These are phyloP conservation scores for Metarhizium sp. DNA, from an alignment of 2,329 filamentous ascomycete species.

Conservation along the genomic window DNA sequence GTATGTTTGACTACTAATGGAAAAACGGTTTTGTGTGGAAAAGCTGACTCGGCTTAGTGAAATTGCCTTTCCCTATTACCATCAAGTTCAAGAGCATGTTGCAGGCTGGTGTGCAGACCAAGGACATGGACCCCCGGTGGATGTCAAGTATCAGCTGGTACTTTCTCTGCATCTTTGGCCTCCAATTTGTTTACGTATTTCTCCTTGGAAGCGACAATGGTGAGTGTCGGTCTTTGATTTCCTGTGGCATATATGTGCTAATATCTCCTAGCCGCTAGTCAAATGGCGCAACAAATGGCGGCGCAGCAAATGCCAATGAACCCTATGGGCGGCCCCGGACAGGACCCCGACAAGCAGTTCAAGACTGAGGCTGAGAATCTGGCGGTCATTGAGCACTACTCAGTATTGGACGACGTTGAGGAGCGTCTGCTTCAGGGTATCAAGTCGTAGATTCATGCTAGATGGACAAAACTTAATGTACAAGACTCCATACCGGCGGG, in stretches of 20 bases:
- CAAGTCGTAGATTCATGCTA: constrained; percentile 25
- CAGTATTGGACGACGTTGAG: constrained; percentile 81
- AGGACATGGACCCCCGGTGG: constrained; percentile 95
- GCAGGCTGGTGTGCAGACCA: constrained; percentile 90
- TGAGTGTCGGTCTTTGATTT: constrained; percentile 35
- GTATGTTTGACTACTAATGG: constrained; percentile 34
- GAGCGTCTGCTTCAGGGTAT: constrained; percentile 61
- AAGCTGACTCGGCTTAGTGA: constrained; percentile 49
- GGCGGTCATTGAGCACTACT: constrained; percentile 89
- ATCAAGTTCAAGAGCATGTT: constrained; percentile 99
- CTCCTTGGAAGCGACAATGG: constrained; percentile 92
- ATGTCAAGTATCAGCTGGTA: constrained; percentile 99
- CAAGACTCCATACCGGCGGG: constrained; percentile 6
- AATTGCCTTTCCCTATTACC: constrained; percentile 92
- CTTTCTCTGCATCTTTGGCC: constrained; percentile 91
- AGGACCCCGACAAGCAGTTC: constrained; percentile 95
- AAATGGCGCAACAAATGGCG: constrained; percentile 85
- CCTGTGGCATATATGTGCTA: constrained; percentile 5
- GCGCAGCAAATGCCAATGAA: constrained; percentile 41
- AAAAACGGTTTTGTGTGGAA: not conserved
- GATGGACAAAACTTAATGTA: constrained; percentile 9
- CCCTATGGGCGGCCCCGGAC: constrained; percentile 75
- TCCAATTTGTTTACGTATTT: constrained; percentile 96
- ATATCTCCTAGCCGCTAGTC: constrained; percentile 61
- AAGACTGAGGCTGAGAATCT: constrained; percentile 88